Conservation (phyloP, 2,329 filamentous ascomycete genomes). For the Dothistroma pini region DNA sequence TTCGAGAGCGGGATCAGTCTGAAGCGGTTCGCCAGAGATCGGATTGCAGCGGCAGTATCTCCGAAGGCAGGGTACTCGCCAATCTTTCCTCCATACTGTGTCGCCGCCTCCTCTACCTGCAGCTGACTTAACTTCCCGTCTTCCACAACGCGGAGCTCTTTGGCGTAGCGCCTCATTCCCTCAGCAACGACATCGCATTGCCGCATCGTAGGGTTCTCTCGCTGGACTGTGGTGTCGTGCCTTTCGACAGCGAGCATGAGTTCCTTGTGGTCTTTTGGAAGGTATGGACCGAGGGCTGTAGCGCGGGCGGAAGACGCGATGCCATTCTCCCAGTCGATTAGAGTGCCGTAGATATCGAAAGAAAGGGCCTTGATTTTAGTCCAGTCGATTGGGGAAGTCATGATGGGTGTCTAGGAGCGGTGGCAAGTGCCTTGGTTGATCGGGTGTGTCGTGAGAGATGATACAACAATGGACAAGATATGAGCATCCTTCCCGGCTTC, state of each 20-base stretch:
- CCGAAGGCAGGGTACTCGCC: constrained; percentile 56
- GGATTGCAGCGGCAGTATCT: constrained; percentile 55
- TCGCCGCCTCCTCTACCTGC: constrained; percentile 41
- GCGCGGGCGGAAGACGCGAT: constrained; percentile 53
- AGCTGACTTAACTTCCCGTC: constrained; percentile 48
- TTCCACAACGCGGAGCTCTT: constrained; percentile 44
- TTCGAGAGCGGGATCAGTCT: constrained; percentile 61
- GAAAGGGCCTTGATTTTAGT: constrained; percentile 49
- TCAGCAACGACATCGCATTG: constrained; percentile 55
- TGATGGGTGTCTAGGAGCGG: background rate
- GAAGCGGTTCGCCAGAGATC: constrained; percentile 48
- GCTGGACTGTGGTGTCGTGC: constrained; percentile 51
- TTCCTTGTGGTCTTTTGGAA: constrained; percentile 44
- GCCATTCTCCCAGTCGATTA: constrained; percentile 74
- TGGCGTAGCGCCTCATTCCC: constrained; percentile 30
- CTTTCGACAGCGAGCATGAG: constrained; percentile 43
- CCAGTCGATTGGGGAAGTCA: constrained; percentile 30
- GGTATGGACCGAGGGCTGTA: constrained; percentile 46
- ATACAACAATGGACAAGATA: background rate
- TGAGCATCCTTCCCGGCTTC: too few species aligned
- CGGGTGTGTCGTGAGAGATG: background rate
- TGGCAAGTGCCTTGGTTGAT: background rate
- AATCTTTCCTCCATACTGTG: constrained; percentile 51
- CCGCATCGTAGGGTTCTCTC: constrained; percentile 51
- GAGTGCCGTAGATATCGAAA: constrained; percentile 77